A percentile compares a stretch with the other conserved stretches of the same genome.
phyloP scores from a whole-genome alignment of 139 green algal genomes.

The Eudorina sp. region DNA sequence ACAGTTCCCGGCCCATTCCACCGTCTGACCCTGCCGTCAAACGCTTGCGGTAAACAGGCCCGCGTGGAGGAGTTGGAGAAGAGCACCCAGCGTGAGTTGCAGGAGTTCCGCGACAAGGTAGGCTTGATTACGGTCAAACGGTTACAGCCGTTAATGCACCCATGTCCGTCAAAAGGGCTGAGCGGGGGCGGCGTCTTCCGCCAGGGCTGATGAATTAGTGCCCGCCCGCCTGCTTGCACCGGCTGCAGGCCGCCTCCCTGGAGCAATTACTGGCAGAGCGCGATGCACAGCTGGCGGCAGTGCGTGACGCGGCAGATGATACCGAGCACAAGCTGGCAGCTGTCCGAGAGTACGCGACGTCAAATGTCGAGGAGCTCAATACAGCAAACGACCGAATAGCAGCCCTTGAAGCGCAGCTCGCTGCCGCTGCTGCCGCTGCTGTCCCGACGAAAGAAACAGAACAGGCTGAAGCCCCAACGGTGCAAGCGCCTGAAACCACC shows the following conservation, averaged over 20 bases:
- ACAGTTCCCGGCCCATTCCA: no score
- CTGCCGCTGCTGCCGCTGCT: no score
- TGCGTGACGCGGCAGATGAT: not conserved
- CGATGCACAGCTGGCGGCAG: not conserved
- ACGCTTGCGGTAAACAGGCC: not conserved
- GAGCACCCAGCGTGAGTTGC: conserved; percentile 31
- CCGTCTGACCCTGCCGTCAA: no score
- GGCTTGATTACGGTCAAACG: no score
- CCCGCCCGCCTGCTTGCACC: no score
- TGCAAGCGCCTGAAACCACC: not conserved
- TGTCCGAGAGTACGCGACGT: conserved; percentile 32
- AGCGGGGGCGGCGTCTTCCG: no score
- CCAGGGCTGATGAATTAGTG: no score
- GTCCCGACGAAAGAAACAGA: not conserved
- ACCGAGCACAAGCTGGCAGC: conserved; percentile 39
- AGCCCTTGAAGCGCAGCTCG: not conserved
- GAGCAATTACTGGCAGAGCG: not conserved
- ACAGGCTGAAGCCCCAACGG: not conserved
- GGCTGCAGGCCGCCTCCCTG: conserved; percentile 3
- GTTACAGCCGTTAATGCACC: no score
- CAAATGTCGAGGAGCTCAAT: conserved; percentile 22
- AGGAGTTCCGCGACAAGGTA: not conserved
- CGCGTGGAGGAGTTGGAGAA: not conserved
- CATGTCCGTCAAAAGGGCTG: no score
- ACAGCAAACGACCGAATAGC: not conserved